Base-by-base conservation (phyloP, 768 basidiomycete genomes). In the Rhodotorula kratochvilovae region DNA sequence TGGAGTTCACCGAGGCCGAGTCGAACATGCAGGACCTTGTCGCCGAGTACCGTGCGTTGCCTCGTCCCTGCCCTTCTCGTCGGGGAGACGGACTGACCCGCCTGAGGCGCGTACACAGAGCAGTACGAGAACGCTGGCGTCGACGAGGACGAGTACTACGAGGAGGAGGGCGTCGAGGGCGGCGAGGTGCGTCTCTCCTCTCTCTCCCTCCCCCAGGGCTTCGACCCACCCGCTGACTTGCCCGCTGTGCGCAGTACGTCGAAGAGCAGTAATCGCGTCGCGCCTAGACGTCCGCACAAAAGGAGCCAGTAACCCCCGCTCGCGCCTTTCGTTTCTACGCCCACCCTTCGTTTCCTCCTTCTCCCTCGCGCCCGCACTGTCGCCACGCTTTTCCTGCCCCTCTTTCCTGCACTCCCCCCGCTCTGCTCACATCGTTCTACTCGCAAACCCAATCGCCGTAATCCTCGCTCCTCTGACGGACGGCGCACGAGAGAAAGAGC, bases 1-100 rank as follows among this genome's bases (percentile, higher is more conserved):
- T 92, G 90, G 91, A 93, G 81, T 92, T 96, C 86, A 94, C 95
- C 74, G 95, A 98, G 82, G 95, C 95, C 68, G 94, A 98, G 83
- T 94, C 91, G 74, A 98, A 97, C 87, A 94, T 98, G 93, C 63
- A 67, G 51, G 75, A 76, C 61, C 61, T 76, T 7, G 61, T 73
- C 39, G 59, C 57, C 51, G 75, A 76, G 67, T 76, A 76, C 57
- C 53, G 48, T 50, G 48, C 48, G 48, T 50, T 19, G 23, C 45
- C 21, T 15, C 17, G 4, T 16, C 45, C 19, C 45, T 46, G 45
- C 45, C 45, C 10, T 12, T 46, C 61, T 76, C 11, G n/a, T n/a
- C n/a, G n/a, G n/a, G n/a, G n/a, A n/a, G n/a, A n/a, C n/a, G n/a
- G n/a, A n/a, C n/a, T n/a, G n/a, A n/a, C n/a, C n/a, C n/a, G n/a